Evolutionary conservation across 768 basidiomycete species (phyloP).

Genomic region (Gloeostereum incarnatum): DNA sequence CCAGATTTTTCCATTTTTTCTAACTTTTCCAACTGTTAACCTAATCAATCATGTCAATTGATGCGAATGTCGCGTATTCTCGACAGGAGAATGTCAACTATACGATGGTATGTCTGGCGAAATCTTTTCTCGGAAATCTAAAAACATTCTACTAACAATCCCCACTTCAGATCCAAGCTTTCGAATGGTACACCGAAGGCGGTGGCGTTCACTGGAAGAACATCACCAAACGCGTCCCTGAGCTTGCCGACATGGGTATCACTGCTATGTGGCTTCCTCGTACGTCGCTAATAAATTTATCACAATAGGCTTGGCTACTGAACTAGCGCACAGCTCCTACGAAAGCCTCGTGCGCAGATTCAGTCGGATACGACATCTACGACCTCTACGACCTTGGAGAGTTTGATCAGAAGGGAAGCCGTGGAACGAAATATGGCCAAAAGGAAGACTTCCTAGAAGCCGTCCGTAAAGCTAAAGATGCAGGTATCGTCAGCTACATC

Average conservation of each 20-base stretch:
- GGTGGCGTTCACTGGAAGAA: constrained; percentile 15
- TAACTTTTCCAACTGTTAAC: too few relatives aligned
- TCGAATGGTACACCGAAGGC: constrained; percentile 15
- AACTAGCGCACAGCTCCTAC: constrained; percentile 11
- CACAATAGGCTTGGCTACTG: not conserved
- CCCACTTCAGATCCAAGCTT: constrained; percentile 11
- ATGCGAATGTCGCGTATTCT: constrained; percentile 14
- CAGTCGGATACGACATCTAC: constrained; percentile 16
- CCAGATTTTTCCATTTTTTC: too few relatives aligned
- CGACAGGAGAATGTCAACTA: constrained; percentile 11
- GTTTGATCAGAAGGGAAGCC: constrained; percentile 45
- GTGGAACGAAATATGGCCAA: constrained; percentile 58
- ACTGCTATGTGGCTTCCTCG: constrained; percentile 18
- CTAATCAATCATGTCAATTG: constrained; percentile 11
- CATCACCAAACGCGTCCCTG: constrained; percentile 8
- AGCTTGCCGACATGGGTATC: constrained; percentile 12
- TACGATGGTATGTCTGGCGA: constrained; percentile 8
- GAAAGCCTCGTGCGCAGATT: constrained; percentile 14
- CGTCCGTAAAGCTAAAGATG: constrained; percentile 37
- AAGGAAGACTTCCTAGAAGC: constrained; percentile 50
- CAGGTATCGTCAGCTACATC: constrained; percentile 46
- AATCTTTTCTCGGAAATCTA: not conserved
- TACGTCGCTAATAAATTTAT: constrained; percentile 1
- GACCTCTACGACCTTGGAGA: constrained; percentile 53
- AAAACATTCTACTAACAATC: not conserved